Base-by-base conservation (phyloP, 805 yeast species). In the Myxozyma geophila region DNA sequence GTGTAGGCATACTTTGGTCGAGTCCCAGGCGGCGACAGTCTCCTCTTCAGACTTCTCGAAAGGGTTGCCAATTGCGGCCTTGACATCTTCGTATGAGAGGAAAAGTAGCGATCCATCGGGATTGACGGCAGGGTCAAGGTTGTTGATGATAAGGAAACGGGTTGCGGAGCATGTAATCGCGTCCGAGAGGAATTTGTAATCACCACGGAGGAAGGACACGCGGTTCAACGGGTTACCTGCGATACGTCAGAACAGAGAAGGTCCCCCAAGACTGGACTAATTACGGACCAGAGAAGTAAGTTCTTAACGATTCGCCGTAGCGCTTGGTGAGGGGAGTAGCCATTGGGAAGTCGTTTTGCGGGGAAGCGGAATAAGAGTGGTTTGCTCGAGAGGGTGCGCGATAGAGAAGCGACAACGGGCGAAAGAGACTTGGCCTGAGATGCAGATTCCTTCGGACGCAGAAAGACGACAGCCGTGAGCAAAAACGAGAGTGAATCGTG, bases 181-280 rank as follows among this genome's bases (percentile, higher is more conserved):
- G 47, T 73, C 71, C 54, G 75, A 67, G 40, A 88, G 80, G 69
- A 86, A 86, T 36, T 78, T 81, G 17, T 74, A 51, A 71, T 87
- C 84, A 28, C 83, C 83, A 43, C 93, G 76, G 55, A 87, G 75
- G 69, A 87, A 88, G 17, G 88, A 82, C 6, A 88, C 83, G 62
- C 93, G 76, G 73, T 87, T 86, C 61, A 88, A 76, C 6, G 83
- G 84, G 63, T 80, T 84, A 15, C 81, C 81, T 21, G 85, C 68
- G 21, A n/a, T 43, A 8, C 4, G 15, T 41, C 12, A 43, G 37
- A 36, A 13, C 33, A 43, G 7, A 23, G 35, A 49, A 52, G 10
- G 13, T 13, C 54, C 13, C n/a, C 9, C 33, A 23, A 21, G 28
- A 17, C 8, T 19, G 10, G 17, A 36, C 8, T 19, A 12, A 49